Evolutionary conservation across 139 green algal species (phyloP), one percentile per base, ranked within the genome.

Genomic region (Chlorella vulgaris): DNA sequence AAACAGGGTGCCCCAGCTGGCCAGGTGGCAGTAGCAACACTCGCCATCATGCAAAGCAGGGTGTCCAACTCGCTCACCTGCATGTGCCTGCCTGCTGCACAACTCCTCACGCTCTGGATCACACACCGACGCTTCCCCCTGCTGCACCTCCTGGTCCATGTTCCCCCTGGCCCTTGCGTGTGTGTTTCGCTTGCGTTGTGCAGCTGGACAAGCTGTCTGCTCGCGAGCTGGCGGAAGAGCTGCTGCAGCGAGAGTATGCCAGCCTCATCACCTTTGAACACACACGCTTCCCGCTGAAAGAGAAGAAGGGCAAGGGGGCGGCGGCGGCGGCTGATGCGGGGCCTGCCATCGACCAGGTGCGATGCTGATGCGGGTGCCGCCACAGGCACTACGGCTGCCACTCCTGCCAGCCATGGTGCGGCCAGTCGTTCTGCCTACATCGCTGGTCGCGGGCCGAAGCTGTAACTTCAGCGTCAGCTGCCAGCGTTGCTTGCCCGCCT

Each of bases 261-360:
- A 55, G 80, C 28, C 84, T 97, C 47, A 74, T 97, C 61, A 36
- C 84, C 33, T 90, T 95, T 70, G 94, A 98, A 42, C 84, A 86
- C 2, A 80, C 74, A 28, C 91, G 91, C 66, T 93, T 94, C 83
- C 93, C 93, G 0, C 26, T 89, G 29, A 80, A 85, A 65, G 69
- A 84, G 36, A 87, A 88, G 62, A 87, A 89, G 81, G 68, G 68
- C 40, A 78, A 69, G 78, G 65, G 71, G 39, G 38, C 53, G 65
- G 53, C 35, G 26, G 35, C 61, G n/a, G 82, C 74, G 21, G 43
- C 75, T 68, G 60, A 35, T 42, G 69, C 26, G 4, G 36, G 69
- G 62, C 31, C 61, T 19, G 35, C 61, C 28, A 76, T 85, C 29
- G 62, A 81, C 28, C 43, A 81, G 60, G 73, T 84, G 39, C 47